A percentile compares a stretch with the other conserved stretches of the same genome.
phyloP scores from a whole-genome alignment of 2,329 filamentous ascomycete genomes.

The Graphium sp. region DNA sequence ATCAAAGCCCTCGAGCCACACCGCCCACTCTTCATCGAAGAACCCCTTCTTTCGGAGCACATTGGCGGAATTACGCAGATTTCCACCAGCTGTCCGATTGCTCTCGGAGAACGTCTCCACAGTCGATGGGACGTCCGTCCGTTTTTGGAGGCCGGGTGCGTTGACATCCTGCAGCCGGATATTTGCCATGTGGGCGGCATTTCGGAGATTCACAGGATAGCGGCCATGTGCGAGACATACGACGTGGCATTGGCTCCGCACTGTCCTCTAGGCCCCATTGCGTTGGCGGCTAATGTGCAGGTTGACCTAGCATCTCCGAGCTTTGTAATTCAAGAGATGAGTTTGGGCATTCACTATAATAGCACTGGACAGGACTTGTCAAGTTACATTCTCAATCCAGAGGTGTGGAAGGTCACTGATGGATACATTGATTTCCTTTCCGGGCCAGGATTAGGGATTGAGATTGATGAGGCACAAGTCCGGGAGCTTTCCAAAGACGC shows the following conservation, averaged over 20 bases:
- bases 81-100: conserved; percentile 4
- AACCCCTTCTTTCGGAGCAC: conserved; percentile 56
- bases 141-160: conserved; percentile 1
- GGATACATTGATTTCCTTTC: conserved; percentile 45
- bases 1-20: conserved; percentile 50
- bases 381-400: conserved; percentile 38
- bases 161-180: conserved; percentile 5
- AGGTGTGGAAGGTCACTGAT: conserved; percentile 48
- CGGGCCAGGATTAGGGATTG: conserved; percentile 50
- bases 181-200: conserved; percentile 6
- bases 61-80: conserved; percentile 41
- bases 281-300: conserved; percentile 6
- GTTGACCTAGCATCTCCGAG: conserved; percentile 5
- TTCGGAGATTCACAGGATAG: conserved; percentile 6
- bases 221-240: conserved; percentile 6
- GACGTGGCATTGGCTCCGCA: conserved; percentile 6
- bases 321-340: conserved; percentile 7
- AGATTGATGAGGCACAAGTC: too few relatives aligned
- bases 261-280: conserved; percentile 5
- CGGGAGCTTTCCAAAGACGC: conserved; percentile 38
- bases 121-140: conserved; percentile 6
- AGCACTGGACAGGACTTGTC: conserved; percentile 1
- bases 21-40: conserved; percentile 59
- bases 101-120: conserved; percentile 5
- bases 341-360: conserved; percentile 2